phyloP scores from a whole-genome alignment of 352 stramenopile species.

The Peronospora farinosa region DNA sequence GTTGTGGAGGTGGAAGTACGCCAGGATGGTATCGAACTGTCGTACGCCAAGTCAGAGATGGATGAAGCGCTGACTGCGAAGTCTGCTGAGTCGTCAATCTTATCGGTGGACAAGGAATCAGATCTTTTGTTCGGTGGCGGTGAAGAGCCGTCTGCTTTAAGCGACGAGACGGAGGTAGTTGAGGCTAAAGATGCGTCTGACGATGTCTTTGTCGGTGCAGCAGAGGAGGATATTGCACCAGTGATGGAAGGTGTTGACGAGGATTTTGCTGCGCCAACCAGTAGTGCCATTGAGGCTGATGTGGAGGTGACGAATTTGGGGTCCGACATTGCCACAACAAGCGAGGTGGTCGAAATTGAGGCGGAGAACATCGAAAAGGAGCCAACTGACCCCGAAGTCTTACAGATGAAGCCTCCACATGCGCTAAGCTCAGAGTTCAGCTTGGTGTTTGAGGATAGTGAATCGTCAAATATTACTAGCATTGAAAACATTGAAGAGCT shows the following conservation, averaged over 20 bases:
- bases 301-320: not conserved
- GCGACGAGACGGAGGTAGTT: not conserved
- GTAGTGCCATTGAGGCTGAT: not conserved
- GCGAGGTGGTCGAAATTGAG: not conserved
- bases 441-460: not conserved
- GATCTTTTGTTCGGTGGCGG: not conserved
- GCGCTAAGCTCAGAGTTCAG: not conserved
- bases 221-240: not conserved
- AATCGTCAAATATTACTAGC: not conserved
- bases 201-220: not conserved
- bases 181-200: not conserved
- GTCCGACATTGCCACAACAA: not conserved
- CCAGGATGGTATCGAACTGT: conserved; percentile 18
- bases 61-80: conserved; percentile 15
- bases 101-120: not conserved
- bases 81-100: not conserved
- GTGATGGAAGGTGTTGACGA: not conserved
- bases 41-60: conserved; percentile 7
- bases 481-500: conserved; percentile 1
- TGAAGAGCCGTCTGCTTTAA: not conserved
- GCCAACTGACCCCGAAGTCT: not conserved
- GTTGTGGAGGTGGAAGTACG: conserved; percentile 22
- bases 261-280: not conserved
- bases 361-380: not conserved
- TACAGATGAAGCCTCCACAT: conserved; percentile 6